Percentiles rank a stretch among this genome's conserved stretches.
These are phyloP conservation scores for Oryza meyeriana DNA, from an alignment of 176 grass and related monocot genomes.

Conservation along the genomic window DNA sequence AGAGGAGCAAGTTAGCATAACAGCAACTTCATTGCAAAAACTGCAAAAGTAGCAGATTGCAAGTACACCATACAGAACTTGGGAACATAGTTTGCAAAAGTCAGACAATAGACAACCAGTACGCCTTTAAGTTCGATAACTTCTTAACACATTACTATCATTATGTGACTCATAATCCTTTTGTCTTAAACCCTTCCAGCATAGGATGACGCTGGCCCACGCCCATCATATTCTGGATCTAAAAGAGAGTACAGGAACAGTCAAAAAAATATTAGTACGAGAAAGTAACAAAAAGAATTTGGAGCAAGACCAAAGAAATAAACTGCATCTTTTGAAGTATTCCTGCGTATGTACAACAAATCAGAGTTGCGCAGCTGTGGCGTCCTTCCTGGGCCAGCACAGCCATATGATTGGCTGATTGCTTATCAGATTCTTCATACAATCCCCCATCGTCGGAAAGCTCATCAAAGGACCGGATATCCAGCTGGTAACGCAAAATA, in stretches of 20 bases:
- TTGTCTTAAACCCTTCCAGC: slow-evolving; percentile 11
- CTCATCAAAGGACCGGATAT: slow-evolving; percentile 54
- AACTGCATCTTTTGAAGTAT: slow-evolving; percentile 10
- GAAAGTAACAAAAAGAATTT: neutral
- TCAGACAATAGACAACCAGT: neutral
- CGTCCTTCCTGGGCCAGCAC: slow-evolving; percentile 52
- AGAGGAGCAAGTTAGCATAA: neutral
- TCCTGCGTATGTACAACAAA: slow-evolving; percentile 14
- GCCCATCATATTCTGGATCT: slow-evolving; percentile 33
- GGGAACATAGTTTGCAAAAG: neutral
- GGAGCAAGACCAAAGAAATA: neutral
- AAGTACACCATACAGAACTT: neutral
- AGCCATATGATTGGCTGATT: slow-evolving; percentile 41
- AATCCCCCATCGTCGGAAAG: slow-evolving; percentile 39
- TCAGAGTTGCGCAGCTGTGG: slow-evolving; percentile 24
- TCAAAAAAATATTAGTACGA: slow-evolving; percentile 1
- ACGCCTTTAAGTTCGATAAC: slow-evolving; percentile 17
- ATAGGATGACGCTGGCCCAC: slow-evolving; percentile 31
- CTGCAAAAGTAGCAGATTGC: neutral
- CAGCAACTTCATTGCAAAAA: slow-evolving; percentile 8
- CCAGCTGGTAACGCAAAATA: slow-evolving; percentile 49
- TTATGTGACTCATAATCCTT: slow-evolving; percentile 1
- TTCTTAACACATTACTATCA: slow-evolving; percentile 17
- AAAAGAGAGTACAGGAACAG: neutral
- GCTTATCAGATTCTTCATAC: slow-evolving; percentile 55